Evolutionary conservation across 1,284 basidiomycete species (phyloP).

Genomic region (Cerioporus squamosus): DNA sequence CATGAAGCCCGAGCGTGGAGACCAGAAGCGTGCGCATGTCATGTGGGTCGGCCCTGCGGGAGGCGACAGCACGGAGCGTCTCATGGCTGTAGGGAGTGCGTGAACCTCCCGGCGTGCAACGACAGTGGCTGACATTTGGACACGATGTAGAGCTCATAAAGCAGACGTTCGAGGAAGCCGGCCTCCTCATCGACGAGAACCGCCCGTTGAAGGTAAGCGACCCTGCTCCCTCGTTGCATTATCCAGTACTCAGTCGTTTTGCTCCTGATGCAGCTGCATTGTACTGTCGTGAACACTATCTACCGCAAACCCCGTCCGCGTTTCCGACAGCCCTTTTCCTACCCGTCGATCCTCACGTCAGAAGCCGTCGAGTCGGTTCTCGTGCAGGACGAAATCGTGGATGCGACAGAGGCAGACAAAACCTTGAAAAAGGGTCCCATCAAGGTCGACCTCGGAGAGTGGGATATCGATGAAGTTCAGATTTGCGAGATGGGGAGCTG

Average conservation of each 20-base stretch:
- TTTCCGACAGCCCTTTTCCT: slow-evolving; percentile 47
- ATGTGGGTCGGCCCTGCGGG: slow-evolving; percentile 57
- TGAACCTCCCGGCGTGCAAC: slow-evolving; percentile 1
- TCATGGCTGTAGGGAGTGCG: slow-evolving; percentile 49
- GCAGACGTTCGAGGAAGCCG: slow-evolving; percentile 50
- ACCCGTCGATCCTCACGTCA: slow-evolving; percentile 45
- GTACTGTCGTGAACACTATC: slow-evolving; percentile 67
- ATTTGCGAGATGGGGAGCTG: slow-evolving; percentile 67
- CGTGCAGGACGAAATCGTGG: neutral
- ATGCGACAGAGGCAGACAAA: neutral
- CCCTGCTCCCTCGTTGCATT: neutral
- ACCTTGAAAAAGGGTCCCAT: slow-evolving; percentile 23
- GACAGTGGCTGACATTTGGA: neutral
- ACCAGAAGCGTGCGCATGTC: slow-evolving; percentile 53
- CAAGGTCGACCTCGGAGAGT: slow-evolving; percentile 48
- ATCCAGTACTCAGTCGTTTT: neutral
- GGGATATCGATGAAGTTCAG: slow-evolving; percentile 54
- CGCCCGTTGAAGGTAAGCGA: slow-evolving; percentile 62
- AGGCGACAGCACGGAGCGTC: slow-evolving; percentile 28
- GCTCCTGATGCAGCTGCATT: slow-evolving; percentile 65
- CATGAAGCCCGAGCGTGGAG: slow-evolving; percentile 48
- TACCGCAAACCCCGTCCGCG: slow-evolving; percentile 48
- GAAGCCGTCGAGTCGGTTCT: slow-evolving; percentile 29
- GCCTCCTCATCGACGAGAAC: slow-evolving; percentile 44
- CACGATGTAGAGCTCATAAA: slow-evolving; percentile 46